A percentile compares a stretch with the other conserved stretches of the same genome.
Conservation (phyloP, 2,329 filamentous ascomycete species). For the Zasmidium cellare region DNA sequence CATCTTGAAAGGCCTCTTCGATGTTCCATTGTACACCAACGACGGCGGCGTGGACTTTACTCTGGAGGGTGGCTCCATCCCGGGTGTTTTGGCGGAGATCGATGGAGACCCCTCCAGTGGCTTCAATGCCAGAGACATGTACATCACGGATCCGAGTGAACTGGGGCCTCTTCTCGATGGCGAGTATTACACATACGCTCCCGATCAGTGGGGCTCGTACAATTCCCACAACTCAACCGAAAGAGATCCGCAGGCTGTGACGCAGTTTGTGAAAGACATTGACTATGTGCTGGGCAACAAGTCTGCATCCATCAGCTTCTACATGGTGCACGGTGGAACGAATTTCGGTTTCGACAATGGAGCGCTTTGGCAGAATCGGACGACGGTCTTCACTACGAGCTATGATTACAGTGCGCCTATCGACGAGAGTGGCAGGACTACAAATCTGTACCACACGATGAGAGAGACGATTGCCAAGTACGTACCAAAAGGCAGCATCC, state of each 20-base stretch:
- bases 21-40: conserved; percentile 51
- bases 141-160: conserved; percentile 44
- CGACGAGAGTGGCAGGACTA: conserved; percentile 52
- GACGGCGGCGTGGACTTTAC: conserved; percentile 49
- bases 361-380: conserved; percentile 44
- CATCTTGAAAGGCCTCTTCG: conserved; percentile 45
- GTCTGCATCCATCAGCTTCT: conserved; percentile 48
- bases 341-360: conserved; percentile 54
- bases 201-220: conserved; percentile 47
- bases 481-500: conserved; percentile 35
- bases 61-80: conserved; percentile 46
- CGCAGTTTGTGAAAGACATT: conserved; percentile 25
- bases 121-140: conserved; percentile 45
- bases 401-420: conserved; percentile 55
- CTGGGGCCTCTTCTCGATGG: conserved; percentile 51
- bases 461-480: conserved; percentile 43
- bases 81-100: conserved; percentile 47
- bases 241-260: conserved; percentile 19
- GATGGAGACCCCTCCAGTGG: conserved; percentile 47
- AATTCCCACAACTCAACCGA: conserved; percentile 40
- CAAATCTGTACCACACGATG: conserved; percentile 45
- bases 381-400: conserved; percentile 46
- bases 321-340: conserved; percentile 57
- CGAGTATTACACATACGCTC: conserved; percentile 51
- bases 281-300: conserved; percentile 29